Evolutionary conservation across 495 filamentous ascomycete species (phyloP), one percentile per base, ranked within the genome.

Genomic region (Lasiosphaeria ovina): DNA sequence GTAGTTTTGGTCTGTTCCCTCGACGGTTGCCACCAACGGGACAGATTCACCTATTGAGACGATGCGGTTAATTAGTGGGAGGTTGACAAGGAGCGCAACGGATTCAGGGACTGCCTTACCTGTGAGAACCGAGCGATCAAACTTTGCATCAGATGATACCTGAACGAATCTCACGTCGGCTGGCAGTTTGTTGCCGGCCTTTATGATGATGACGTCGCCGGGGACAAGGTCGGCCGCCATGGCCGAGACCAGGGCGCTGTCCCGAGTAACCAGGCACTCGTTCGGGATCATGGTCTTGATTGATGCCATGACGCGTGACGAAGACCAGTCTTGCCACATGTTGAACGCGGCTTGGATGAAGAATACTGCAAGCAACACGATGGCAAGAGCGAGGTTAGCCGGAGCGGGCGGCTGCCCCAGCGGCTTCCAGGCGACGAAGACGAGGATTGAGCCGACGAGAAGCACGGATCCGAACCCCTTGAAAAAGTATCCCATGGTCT

Each of bases 81-180:
- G 10, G 9, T 40, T 40, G 33, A 14, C 14, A 16, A 38, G 31
- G n/a, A 32, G 8, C 35, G 7, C 3, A 47, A 12, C 38, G 48
- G 35, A 17, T 16, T 44, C 36, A 17, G 31, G 32, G 8, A 16
- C n/a, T 33, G 16, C 11, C 73, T 66, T 74, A 81, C 86, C 88
- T 9, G 87, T 90, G 0, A 90, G 70, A 48, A 92, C 85, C 1
- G 85, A 82, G 24, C 88, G 79, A 64, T 92, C 89, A 66, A 92
- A 88, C 62, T 85, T 85, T 31, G 84, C 79, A 72, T 91, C 89
- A 0, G 80, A 81, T 0, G 85, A 87, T 14, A 81, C 77, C 35
- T 85, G 75, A 24, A 86, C 63, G 60, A 90, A 83, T n/a, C 87
- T 81, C 14, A 90, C 71, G 66, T 90, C 88, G 3, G 89, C 88